phyloP scores from a whole-genome alignment of 2,329 filamentous ascomycete genomes.

The Aspergillus unguis region DNA sequence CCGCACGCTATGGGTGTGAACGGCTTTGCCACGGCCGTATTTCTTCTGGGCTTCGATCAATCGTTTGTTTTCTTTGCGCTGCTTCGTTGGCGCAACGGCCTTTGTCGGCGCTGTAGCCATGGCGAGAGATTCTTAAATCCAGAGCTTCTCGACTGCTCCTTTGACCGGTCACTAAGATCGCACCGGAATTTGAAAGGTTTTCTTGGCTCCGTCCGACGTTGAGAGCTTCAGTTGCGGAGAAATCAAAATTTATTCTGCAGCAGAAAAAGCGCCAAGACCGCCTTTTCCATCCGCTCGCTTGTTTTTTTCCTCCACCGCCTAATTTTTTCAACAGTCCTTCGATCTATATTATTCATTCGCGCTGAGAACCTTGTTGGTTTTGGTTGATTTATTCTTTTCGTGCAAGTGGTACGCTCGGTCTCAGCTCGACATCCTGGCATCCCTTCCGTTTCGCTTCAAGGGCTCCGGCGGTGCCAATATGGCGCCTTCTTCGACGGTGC shows the following conservation, averaged over 20 bases:
- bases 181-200: too few relatives aligned
- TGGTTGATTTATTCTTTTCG: conserved; percentile 11
- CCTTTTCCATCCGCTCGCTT: conserved; percentile 14
- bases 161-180: too few relatives aligned
- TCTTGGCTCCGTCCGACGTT: too few relatives aligned
- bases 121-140: neutral
- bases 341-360: conserved; percentile 13
- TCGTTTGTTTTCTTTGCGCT: conserved; percentile 39
- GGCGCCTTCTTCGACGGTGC: conserved; percentile 61
- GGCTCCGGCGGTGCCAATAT: conserved; percentile 63
- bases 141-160: too few relatives aligned
- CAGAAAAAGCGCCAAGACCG: conserved; percentile 15
- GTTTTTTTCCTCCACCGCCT: conserved; percentile 30
- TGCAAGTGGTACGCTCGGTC: conserved; percentile 12
- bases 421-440: conserved; percentile 37
- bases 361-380: conserved; percentile 1
- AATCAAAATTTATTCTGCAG: conserved; percentile 17
- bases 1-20: conserved; percentile 69
- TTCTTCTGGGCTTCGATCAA: conserved; percentile 60
- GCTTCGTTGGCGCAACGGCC: conserved; percentile 29
- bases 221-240: neutral
- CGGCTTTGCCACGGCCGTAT: conserved; percentile 80
- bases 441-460: conserved; percentile 83
- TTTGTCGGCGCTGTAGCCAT: conserved; percentile 30
- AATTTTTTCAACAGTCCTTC: conserved; percentile 29